A percentile compares a stretch with the other conserved stretches of the same genome.
Conservation (phyloP, 306 rosid species). For the Trifolium dubium region DNA sequence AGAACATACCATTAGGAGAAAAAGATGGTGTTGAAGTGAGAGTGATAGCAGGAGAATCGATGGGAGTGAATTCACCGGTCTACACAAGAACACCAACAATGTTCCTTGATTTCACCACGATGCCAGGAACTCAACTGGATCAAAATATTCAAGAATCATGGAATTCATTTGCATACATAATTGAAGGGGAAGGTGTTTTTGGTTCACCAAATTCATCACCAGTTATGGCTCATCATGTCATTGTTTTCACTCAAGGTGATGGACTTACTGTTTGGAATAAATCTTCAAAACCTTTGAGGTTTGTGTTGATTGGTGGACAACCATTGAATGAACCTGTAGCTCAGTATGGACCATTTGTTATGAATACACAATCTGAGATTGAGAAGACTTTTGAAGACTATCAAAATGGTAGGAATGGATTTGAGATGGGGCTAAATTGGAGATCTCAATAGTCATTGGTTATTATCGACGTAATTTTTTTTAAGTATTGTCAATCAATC, state of each 20-base stretch:
- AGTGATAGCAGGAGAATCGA: conserved; percentile 87
- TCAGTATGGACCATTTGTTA: conserved; percentile 93
- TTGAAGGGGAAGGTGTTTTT: conserved; percentile 87
- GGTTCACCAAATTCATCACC: conserved; percentile 58
- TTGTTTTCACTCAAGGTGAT: conserved; percentile 76
- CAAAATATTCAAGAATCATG: conserved; percentile 78
- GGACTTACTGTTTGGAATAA: conserved; percentile 80
- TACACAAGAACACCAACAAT: conserved; percentile 86
- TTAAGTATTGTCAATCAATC: background rate
- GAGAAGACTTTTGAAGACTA: conserved; percentile 79
- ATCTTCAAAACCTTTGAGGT: conserved; percentile 70
- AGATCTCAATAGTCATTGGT: conserved; percentile 63
- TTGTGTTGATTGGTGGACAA: conserved; percentile 74
- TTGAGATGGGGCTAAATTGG: conserved; percentile 82
- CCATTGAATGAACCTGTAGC: conserved; percentile 86
- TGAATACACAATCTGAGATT: conserved; percentile 90
- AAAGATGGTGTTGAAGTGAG: conserved; percentile 78
- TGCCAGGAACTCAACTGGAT: conserved; percentile 63
- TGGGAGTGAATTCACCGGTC: conserved; percentile 78
- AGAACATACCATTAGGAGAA: conserved; percentile 63
- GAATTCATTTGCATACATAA: conserved; percentile 77
- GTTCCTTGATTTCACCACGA: conserved; percentile 75
- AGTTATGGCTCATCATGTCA: conserved; percentile 58
- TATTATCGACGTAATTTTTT: background rate
- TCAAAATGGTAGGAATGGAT: conserved; percentile 68